Base-by-base conservation (phyloP, 2,329 filamentous ascomycete genomes). In the Rosellinia necatrix region DNA sequence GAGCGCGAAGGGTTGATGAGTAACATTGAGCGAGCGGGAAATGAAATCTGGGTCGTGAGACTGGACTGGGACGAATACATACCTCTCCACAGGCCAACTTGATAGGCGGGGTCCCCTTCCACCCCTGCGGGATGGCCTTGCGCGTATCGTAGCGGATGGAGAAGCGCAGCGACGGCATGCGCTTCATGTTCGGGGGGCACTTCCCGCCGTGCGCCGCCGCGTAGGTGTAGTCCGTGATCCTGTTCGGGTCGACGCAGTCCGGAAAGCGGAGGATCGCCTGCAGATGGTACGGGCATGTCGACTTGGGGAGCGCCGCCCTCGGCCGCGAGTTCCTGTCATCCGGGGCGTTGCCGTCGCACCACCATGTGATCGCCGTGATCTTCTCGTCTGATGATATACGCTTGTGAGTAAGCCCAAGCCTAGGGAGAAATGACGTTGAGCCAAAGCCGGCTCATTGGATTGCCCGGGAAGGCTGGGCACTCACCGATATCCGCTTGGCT, bases 111-210 rank as follows among this genome's bases (percentile, higher is more conserved):
- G 70, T 68, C n/a, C 77, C 77, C 38, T 66, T 71, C 77, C 77
- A 80, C 4, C 77, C 76, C 37, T 72, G 63, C 1, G 76, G 74
- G 21, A 79, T 63, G 1, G 64, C 71, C 15, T 30, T 52, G 6
- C 53, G 53, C 1, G 53, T 56, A 30, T 56, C 42, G 15, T 56
- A 56, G 6, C 40, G 72, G 53, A 80, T 71, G 10, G 71, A 75
- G 65, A 79, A 79, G 53, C 77, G 73, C n/a, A 79, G 70, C 56
- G 74, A 73, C 0, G 77, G 76, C 71, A 80, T 77, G 21, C 71
- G 68, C 63, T 75, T 76, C 73, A 76, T 76, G 60, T 41, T 41
- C 7, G 56, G n/a, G 15, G 52, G 52, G 27, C 46, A 56, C 6
- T 24, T 15, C 19, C 51, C 51, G 19, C 52, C 46, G 41, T 59